phyloP scores from a whole-genome alignment of 768 basidiomycete species.

The Neoboletus magnificus region DNA sequence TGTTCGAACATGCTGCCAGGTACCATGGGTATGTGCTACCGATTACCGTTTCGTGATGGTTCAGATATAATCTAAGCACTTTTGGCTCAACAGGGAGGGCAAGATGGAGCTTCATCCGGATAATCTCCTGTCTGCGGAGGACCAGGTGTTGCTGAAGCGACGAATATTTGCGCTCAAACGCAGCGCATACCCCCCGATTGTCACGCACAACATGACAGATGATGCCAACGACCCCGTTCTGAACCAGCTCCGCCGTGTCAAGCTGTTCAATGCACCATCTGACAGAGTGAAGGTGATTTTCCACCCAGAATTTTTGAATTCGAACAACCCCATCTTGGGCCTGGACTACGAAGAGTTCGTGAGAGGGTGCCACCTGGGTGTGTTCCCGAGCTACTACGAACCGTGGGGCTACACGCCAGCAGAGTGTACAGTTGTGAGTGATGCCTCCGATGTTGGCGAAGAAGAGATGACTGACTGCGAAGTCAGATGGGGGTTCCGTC shows the following conservation, averaged over 20 bases:
- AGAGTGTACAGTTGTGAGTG: constrained; percentile 92
- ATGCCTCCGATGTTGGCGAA: not conserved
- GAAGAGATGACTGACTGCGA: constrained; percentile 9
- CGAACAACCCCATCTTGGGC: constrained; percentile 95
- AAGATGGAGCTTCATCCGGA: constrained; percentile 71
- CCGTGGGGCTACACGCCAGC: constrained; percentile 97
- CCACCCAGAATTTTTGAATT: constrained; percentile 97
- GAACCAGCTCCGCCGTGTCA: constrained; percentile 90
- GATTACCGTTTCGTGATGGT: not conserved
- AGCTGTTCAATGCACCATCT: constrained; percentile 81
- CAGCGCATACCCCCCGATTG: constrained; percentile 89
- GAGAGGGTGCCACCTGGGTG: constrained; percentile 94
- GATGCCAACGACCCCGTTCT: constrained; percentile 90
- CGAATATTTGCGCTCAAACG: constrained; percentile 96
- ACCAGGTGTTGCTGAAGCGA: constrained; percentile 91
- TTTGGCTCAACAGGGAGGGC: constrained; percentile 50
- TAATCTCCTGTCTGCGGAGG: constrained; percentile 82
- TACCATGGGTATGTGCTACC: constrained; percentile 73
- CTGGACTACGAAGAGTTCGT: constrained; percentile 99
- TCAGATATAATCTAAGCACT: not conserved
- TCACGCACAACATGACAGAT: constrained; percentile 99
- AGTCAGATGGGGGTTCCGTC: constrained; percentile 94
- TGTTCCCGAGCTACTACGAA: constrained; percentile 98
- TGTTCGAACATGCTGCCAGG: constrained; percentile 93
- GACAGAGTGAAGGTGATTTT: constrained; percentile 98